Base-by-base conservation (phyloP, 768 basidiomycete species). In the Russula olivacea region DNA sequence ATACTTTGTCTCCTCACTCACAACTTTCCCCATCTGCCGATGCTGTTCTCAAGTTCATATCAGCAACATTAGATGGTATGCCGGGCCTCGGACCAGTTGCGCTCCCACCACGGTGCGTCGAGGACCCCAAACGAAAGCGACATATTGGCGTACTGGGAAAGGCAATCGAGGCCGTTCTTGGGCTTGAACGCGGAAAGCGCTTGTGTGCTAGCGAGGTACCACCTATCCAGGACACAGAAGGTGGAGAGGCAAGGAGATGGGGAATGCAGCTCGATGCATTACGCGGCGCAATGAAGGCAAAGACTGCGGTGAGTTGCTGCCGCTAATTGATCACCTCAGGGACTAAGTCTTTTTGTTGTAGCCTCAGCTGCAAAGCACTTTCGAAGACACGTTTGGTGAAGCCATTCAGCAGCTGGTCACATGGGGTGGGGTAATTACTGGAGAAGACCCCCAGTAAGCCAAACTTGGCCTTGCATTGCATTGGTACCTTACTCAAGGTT, bases 71-170 rank as follows among this genome's bases (percentile, higher is more conserved):
- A 12, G 80, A 93, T 74, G 91, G 91, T 34, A 71, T 92, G 54
- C 91, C 91, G 23, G 82, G 84, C 36, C 74, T 91, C 25, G 89
- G 90, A n/a, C 82, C 87, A 63, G 79, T 93, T 45, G 89, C 85
- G 23, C 77, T 93, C 56, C 84, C 90, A 28, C 88, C 88, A 45
- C 79, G 82, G 51, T 93, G 91, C 70, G 76, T 85, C 54, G 87
- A 88, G 75, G 90, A 93, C 74, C 88, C 88, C 58, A 82, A 77
- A 70, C 78, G 91, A 70, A 90, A 86, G 74, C 75, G 79, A 58
- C 79, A 86, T 67, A 89, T 93, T 51, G 89, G 89, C 40, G 80
- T 76, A 23, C 75, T 94, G 59, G 92, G 89, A 1, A 89, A 85
- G 69, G 82, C 81, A 11, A 81, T 93, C 55, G 88, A 91, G 72